Conservation (phyloP, 441 rosid genomes). For the Pelargonium fulgidum region DNA sequence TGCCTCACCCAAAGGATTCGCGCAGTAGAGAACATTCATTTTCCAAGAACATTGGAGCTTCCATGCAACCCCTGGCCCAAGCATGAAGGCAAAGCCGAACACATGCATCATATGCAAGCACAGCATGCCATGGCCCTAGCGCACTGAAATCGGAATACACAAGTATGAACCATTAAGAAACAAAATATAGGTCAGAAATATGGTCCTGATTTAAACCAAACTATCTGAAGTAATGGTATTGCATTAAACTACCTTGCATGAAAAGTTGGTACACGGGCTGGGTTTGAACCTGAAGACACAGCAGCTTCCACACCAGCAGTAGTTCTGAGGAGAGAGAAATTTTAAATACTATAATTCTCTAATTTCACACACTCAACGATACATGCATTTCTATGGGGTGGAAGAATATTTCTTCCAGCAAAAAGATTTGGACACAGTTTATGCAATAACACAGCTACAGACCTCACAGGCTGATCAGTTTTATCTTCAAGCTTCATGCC, state of each 20-base stretch:
- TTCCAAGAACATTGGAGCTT: conserved; percentile 95
- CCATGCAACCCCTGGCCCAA: conserved; percentile 98
- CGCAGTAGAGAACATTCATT: conserved; percentile 87
- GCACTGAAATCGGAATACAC: conserved; percentile 46
- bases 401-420: neutral
- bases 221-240: conserved; percentile 11
- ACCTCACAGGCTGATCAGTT: conserved; percentile 56
- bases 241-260: conserved; percentile 66
- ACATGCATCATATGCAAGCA: conserved; percentile 93
- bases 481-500: conserved; percentile 34
- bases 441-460: conserved; percentile 10
- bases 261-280: conserved; percentile 77
- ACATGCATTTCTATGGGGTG: neutral
- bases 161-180: conserved; percentile 12
- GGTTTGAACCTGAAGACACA: conserved; percentile 49
- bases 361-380: conserved; percentile 5
- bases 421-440: neutral
- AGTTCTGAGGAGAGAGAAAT: conserved; percentile 34
- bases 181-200: conserved; percentile 12
- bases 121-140: conserved; percentile 95
- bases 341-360: conserved; percentile 9
- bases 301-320: conserved; percentile 46
- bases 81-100: conserved; percentile 98
- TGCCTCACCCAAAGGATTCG: conserved; percentile 79
- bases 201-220: conserved; percentile 7